Evolutionary conservation across 73 alveolate genomes (phyloP), one percentile per base, ranked within the genome.

Genomic region (Breviolum minutum): DNA sequence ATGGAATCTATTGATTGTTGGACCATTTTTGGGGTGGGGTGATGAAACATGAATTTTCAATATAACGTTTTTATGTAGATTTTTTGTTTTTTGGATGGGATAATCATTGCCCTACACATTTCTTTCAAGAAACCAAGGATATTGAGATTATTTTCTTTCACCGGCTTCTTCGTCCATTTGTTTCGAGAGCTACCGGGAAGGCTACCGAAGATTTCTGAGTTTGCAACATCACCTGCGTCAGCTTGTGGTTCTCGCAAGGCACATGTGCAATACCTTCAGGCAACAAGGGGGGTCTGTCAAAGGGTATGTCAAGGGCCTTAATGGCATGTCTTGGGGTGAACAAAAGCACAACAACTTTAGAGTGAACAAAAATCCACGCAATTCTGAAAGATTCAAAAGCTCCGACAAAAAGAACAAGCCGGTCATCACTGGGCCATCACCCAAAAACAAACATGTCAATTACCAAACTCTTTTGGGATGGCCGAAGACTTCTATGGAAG

Each of bases 211-310:
- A 40, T 40, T 62, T 7, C 90, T 76, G 98, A 27, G 98, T 12
- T 17, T 54, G 62, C 20, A 29, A 40, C 94, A 94, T 77, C 74
- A 94, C 99, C 94, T 94, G 99, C 73, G 99, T 94, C 94, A 94
- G 77, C 94, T 77, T 94, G 94, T 94, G 99, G 85, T 94, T 94
- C 30, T 81, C 81, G 99, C 79, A 94, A 1, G 99, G 99, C 92
- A 94, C 94, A 29, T 77, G 98, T 32, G 89, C 68, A 71, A 40
- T 64, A 73, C 98, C 98, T 92, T 61, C 76, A 54, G 77, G 62
- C n/a, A 40, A 32, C 66, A 10, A 24, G 82, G 29, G 30, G 54
- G 27, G 40, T 20, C 26, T 16, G 54, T 40, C 54, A 0, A 40
- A 40, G 54, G 54, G 54, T 40, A 40, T 40, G 54, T 40, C 54